Base-by-base conservation (phyloP, 768 basidiomycete species). In the Lactifluus piperatus region DNA sequence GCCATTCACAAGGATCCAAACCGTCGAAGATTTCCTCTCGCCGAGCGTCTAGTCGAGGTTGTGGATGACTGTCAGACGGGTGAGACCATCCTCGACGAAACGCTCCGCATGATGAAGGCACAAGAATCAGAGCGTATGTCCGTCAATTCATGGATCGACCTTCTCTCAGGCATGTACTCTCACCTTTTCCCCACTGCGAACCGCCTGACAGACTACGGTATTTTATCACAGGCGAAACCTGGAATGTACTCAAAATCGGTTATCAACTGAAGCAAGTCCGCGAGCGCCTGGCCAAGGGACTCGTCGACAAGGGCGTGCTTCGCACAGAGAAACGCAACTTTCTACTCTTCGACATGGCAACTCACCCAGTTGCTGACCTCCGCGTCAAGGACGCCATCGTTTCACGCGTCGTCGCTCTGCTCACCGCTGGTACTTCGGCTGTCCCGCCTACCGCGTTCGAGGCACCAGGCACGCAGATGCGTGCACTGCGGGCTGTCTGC, bases 211-310 rank as follows among this genome's bases (percentile, higher is more conserved):
- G 48, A 48, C n/a, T 34, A 44, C 32, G 32, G 36, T 29, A 27
- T 59, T 32, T 37, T 48, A 26, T 45, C 48, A 51, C 68, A 97
- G 94, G 95, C 56, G 95, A 99, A 75, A 98, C 95, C 49, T 99
- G 95, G 95, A 99, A 98, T 73, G 94, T 99, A 8, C 93, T 97
- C 87, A 98, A 98, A 75, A 98, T 99, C 55, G 94, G 94, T 24
- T 99, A 92, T 74, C 95, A 99, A 72, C 85, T 99, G 48, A 97
- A 97, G 72, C 95, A 97, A 74, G 95, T 98, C 41, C 87, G 95
- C 47, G 95, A 99, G 74, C 89, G 95, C 18, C 85, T 99, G 41
- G 94, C 94, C 14, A 99, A 99, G 71, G 81, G 95, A 3, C 83
- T 99, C 41, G 95, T 97, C 52, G 95, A 99, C 78, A 99, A 99